Base-by-base conservation (phyloP, 345 rosid genomes). In the Rhodamnia rubescens region DNA sequence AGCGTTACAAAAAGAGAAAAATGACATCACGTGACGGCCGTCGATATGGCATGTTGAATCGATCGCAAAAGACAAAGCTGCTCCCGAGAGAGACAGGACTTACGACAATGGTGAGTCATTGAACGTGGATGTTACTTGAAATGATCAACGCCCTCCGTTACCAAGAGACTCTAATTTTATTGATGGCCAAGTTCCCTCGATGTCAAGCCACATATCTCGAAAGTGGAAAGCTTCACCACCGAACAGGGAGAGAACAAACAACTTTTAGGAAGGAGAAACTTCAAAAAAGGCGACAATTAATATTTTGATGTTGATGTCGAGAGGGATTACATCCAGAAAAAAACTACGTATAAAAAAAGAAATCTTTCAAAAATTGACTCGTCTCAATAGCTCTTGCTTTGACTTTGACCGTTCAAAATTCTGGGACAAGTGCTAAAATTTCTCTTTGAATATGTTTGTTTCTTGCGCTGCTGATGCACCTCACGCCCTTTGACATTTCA, bases 1-100 rank as follows among this genome's bases (percentile, higher is more conserved):
- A 21, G 24, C 1, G 0, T 5, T 18, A 40, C 20, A 16, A 32
- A 69, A 32, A 16, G 44, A 69, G 13, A 5, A 32, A 69, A 69
- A 69, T 18, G 24, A 2, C 44, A 32, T 32, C 24, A 16, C 47
- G 5, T 69, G 16, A 32, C 13, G 11, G 9, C 6, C 6, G 47
- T 69, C 47, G 12, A 10, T 21, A 4, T 9, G 24, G 1, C 7
- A 4, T 0, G 3, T 1, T 4, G 1, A 32, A 69, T 69, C 24
- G 3, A 69, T 69, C 11, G 21, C 11, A 32, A 16, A 32, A 1
- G 0, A 0, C 32, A 10, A 16, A 69, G 1, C 32, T 32, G 13
- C 1, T 8, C 51, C 1, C 11, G 1, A 32, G 13, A 9, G 1
- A 42, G 44, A 42, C 6, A 42, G 8, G 6, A 32, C 13, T 2